Percentiles rank a stretch among this genome's conserved stretches.
phyloP scores from a whole-genome alignment of 2,329 filamentous ascomycete species.

The Colletotrichum sp. region DNA sequence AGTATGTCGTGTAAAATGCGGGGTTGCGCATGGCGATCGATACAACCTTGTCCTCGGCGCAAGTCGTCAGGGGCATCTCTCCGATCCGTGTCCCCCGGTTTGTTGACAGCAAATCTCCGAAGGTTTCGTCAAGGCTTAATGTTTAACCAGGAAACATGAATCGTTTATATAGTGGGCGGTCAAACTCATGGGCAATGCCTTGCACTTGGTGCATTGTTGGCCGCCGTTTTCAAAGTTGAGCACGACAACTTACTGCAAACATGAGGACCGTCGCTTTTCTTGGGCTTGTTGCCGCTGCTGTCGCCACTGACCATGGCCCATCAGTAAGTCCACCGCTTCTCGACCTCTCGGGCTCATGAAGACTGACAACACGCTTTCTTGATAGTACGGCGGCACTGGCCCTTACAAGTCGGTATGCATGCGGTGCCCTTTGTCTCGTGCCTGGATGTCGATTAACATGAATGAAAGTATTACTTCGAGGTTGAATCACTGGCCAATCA shows the following conservation, averaged over 20 bases:
- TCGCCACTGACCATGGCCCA: neutral
- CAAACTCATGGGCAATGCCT: too few species aligned
- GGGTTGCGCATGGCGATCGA: neutral
- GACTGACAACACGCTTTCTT: neutral
- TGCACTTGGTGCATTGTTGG: neutral
- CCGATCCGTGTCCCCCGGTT: neutral
- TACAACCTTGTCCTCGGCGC: neutral
- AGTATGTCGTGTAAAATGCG: neutral
- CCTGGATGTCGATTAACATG: neutral
- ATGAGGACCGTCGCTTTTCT: neutral
- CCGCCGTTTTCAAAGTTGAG: neutral
- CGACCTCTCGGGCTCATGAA: fast-evolving
- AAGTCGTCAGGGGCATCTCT: neutral
- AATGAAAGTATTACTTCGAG: neutral
- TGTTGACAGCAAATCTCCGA: neutral
- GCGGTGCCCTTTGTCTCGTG: fast-evolving
- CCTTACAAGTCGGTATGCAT: conserved; percentile 4
- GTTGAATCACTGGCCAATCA: conserved; percentile 8
- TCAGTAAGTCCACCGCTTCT: neutral
- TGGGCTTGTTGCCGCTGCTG: neutral
- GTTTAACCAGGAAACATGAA: neutral
- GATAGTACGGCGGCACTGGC: neutral
- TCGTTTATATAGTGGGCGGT: neutral
- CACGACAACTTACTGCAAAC: neutral
- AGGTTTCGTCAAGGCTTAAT: neutral